Base-by-base conservation (phyloP, 2,329 filamentous ascomycete species). In the Proliferodiscus dingleyae region DNA sequence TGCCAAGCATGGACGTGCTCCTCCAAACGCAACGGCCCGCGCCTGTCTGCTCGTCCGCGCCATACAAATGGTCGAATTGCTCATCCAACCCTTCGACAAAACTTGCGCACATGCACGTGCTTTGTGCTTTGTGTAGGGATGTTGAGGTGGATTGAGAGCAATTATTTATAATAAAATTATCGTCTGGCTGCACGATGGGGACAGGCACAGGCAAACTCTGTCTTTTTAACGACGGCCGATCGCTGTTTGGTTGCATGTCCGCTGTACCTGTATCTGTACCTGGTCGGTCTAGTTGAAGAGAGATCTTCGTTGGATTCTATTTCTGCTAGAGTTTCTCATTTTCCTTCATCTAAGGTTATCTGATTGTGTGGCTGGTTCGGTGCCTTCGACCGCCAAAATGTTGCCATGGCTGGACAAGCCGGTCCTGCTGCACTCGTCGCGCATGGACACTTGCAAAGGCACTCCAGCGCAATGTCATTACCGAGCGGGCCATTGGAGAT, bases 391-490 rank as follows among this genome's bases (percentile, higher is more conserved):
- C 7, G 6, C 5, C 32, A 34, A 34, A 3, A 34, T 34, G 32
- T 34, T 34, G 16, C 48, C 48, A 44, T 50, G 44, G 48, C 45
- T 47, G 7, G 45, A 47, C 32, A 18, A 16, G 4, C 48, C 48
- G 8, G 30, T 50, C 2, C 21, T 47, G 32, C 43, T 50, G 7
- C 45, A 47, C 41, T 45, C 44, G 6, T 50, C 45, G 6, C 36
- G 48, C 19, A 19, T 16, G 21, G 41, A 45, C 29, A 47, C 22
- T 5, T 50, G 48, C 37, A 45, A 41, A 24, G 24, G 44, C 29
- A 45, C 40, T 19, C 19, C 32, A 7, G 36, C 37, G 2, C 40
- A 50, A 34, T 47, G 48, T 45, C 44, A 24, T 29, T 47, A 47
- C 19, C 32, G 37, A 22, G n/a, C 15, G 11, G 13, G 44, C 18